Base-by-base conservation (phyloP, 352 stramenopile genomes). In the Blastocystis sp. region DNA sequence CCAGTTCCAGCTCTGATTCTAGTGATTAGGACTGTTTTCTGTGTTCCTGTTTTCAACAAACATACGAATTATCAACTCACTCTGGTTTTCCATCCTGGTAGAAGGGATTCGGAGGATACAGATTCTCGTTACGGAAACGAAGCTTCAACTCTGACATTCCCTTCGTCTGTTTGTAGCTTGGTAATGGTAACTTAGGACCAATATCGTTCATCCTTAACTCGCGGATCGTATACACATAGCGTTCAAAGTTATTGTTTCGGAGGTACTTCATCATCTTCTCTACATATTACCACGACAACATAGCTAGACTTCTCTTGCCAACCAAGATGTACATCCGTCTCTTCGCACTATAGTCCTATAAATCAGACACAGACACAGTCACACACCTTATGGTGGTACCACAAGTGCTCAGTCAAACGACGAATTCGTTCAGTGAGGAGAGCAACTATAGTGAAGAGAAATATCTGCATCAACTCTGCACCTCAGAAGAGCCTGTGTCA, bases 121-220 rank as follows among this genome's bases (percentile, higher is more conserved):
- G 50, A 65, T 89, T 89, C 43, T 34, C 63, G 53, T 89, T 89
- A 30, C 78, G 63, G 78, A 89, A 89, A 55, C 78, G 78, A 18
- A 89, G 66, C 47, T 55, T 54, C 45, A 89, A 65, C 53, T 79
- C 78, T 37, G 66, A 37, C 43, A 59, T 63, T 13, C 64, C 45
- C 30, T 55, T 68, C 26, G 30, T 18, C 47, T 79, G 66, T 24
- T 64, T 89, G 66, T 89, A 89, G 63, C 43, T 89, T 13, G 78
- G 78, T 30, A 89, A 7, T 9, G 78, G 78, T 0, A 89, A 41
- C 34, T 62, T 79, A n/a, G 78, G 78, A 30, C 78, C 78, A 45
- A 89, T 79, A 65, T 89, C 78, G 66, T 89, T 89, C 66, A 89
- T 79, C 66, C 76, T 76, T 34, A 89, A 24, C 55, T 89, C 78